Conservation (phyloP, 2,329 filamentous ascomycete genomes). For the Aspergillus sp. region DNA sequence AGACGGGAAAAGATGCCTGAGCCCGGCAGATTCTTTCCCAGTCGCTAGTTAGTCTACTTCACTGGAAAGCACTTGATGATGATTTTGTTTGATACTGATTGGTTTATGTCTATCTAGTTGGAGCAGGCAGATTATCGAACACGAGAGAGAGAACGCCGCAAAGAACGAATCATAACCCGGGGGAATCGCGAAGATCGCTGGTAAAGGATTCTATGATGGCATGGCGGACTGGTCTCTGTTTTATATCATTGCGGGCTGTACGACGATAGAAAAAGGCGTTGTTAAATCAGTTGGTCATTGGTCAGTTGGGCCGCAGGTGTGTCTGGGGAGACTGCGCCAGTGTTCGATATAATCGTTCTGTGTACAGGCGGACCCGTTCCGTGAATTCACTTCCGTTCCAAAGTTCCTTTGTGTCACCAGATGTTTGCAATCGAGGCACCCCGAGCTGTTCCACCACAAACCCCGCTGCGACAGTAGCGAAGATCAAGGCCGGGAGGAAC, state of each 20-base stretch:
- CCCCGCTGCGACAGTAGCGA: conserved; percentile 75
- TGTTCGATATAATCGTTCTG: conserved; percentile 33
- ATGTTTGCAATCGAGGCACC: conserved; percentile 48
- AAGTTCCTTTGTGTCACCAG: conserved; percentile 27
- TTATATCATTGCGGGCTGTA: conserved; percentile 30
- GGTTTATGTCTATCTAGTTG: conserved; percentile 42
- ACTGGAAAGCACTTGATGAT: not conserved
- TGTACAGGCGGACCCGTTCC: conserved; percentile 39
- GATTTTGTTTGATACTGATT: conserved; percentile 11
- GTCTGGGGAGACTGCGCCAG: conserved; percentile 31
- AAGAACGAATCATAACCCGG: conserved; percentile 30
- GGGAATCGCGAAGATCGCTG: conserved; percentile 4
- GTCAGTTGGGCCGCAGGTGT: conserved; percentile 22
- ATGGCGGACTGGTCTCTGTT: conserved; percentile 22
- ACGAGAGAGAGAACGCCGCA: conserved; percentile 48
- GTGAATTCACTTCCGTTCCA: conserved; percentile 41
- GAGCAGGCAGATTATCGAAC: conserved; percentile 63
- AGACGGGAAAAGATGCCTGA: conserved; percentile 67
- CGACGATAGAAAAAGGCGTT: conserved; percentile 31
- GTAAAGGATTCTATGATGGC: conserved; percentile 14
- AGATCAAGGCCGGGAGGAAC: conserved; percentile 61
- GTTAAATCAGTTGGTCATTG: conserved; percentile 27
- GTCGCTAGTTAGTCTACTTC: conserved; percentile 60
- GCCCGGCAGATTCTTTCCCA: conserved; percentile 69
- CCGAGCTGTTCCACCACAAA: conserved; percentile 94